These are phyloP conservation scores for Tetragonia tetragonoides DNA, from an alignment of 148 eudicot genomes.

Conservation along the genomic window DNA sequence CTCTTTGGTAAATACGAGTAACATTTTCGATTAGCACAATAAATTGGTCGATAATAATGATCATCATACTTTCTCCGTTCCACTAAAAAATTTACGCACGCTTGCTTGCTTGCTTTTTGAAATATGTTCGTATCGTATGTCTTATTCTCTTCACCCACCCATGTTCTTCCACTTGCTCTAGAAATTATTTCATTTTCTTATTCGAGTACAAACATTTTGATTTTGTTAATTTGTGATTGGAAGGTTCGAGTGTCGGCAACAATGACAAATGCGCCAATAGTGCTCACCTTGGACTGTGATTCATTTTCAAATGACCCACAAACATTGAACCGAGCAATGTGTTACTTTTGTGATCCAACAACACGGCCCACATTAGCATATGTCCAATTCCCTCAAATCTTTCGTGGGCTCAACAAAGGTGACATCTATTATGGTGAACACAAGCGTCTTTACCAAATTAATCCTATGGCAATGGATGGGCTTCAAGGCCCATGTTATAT, in stretches of 20 bases:
- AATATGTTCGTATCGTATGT: no score
- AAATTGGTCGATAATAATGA: no score
- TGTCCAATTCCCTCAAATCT: slow-evolving; percentile 76
- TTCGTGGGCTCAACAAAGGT: slow-evolving; percentile 47
- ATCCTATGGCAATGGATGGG: slow-evolving; percentile 70
- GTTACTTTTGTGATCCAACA: slow-evolving; percentile 49
- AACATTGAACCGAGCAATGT: slow-evolving; percentile 52
- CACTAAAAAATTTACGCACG: no score
- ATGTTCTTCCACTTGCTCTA: no score
- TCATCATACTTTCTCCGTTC: no score
- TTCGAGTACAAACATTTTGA: no score
- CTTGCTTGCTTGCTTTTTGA: no score
- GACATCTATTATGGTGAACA: slow-evolving; percentile 57
- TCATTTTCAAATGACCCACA: slow-evolving; percentile 72
- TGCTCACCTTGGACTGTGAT: slow-evolving; percentile 77
- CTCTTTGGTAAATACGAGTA: no score
- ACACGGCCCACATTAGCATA: slow-evolving; percentile 43
- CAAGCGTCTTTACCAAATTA: slow-evolving; percentile 42
- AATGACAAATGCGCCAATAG: slow-evolving; percentile 77
- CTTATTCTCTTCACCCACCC: no score
- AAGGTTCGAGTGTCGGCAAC: slow-evolving; percentile 77
- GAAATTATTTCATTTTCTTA: no score
- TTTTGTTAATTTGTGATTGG: not conserved
- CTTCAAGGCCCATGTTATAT: slow-evolving; percentile 64
- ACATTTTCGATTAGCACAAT: no score